Conservation (phyloP, 164 flowering plant genomes). For the Stephania japonica region DNA sequence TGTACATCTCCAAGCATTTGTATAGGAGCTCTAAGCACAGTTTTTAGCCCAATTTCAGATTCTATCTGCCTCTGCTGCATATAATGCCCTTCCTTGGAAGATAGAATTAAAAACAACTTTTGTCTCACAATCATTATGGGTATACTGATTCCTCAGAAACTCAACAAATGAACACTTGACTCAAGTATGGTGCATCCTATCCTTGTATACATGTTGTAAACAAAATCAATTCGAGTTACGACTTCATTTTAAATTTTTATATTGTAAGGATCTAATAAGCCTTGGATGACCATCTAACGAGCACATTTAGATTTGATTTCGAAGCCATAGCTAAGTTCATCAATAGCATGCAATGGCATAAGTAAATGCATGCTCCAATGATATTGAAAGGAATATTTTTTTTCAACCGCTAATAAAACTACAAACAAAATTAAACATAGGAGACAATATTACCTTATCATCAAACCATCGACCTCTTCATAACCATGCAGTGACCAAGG, state of each 20-base stretch:
- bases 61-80: slow-evolving; percentile 97
- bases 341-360: neutral
- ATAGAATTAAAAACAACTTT: slow-evolving; percentile 10
- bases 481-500: slow-evolving; percentile 91
- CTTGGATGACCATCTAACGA: neutral
- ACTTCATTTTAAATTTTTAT: too few relatives aligned
- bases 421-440: too few relatives aligned
- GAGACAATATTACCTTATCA: slow-evolving; percentile 60
- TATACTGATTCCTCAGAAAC: neutral
- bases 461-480: slow-evolving; percentile 96
- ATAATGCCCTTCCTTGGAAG: slow-evolving; percentile 82
- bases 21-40: slow-evolving; percentile 79
- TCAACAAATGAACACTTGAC: neutral
- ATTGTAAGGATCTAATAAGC: too few relatives aligned
- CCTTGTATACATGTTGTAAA: too few relatives aligned
- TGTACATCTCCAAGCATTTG: slow-evolving; percentile 99
- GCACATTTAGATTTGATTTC: neutral
- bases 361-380: neutral
- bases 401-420: neutral
- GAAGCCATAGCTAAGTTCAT: neutral
- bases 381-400: too few relatives aligned
- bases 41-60: slow-evolving; percentile 96
- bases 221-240: too few relatives aligned
- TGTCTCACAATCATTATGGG: neutral
- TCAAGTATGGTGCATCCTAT: too few relatives aligned